A percentile compares a stretch with the other conserved stretches of the same genome.
phyloP scores from a whole-genome alignment of 192 early-diverging fungal species.

The Coemansia sp. region DNA sequence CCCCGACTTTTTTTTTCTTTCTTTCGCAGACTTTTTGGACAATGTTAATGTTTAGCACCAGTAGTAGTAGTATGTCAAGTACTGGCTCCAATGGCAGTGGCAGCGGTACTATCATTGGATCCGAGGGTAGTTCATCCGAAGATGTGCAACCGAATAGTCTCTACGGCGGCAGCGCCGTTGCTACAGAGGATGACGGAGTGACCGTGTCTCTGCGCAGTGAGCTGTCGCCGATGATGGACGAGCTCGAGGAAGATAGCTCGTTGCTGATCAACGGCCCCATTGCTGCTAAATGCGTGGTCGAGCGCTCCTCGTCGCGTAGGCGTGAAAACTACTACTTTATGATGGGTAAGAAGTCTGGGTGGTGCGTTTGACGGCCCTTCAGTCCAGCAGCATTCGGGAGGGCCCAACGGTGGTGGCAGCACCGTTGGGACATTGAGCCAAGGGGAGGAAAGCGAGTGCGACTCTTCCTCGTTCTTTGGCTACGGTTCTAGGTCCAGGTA shows the following conservation, averaged over 20 bases:
- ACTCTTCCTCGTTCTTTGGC: neutral
- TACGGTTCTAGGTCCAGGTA: neutral
- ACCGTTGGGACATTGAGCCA: neutral
- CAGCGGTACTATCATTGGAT: conserved; percentile 3
- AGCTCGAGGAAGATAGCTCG: conserved; percentile 9
- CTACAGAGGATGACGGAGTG: neutral
- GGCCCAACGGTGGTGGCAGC: conserved; percentile 40
- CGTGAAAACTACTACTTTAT: conserved; percentile 54
- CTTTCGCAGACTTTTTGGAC: neutral
- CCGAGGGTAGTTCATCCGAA: conserved; percentile 21
- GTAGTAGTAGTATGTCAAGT: neutral
- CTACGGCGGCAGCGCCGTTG: conserved; percentile 36
- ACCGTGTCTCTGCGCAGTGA: conserved; percentile 5
- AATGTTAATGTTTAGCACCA: conserved; percentile 26
- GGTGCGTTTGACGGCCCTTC: conserved; percentile 58
- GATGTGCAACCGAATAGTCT: conserved; percentile 52
- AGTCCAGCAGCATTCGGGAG: neutral
- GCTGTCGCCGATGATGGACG: conserved; percentile 14
- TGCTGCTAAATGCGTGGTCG: conserved; percentile 48
- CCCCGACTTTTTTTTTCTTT: neutral
- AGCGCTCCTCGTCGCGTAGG: conserved; percentile 37
- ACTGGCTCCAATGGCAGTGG: neutral
- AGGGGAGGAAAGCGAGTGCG: neutral
- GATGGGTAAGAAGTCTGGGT: conserved; percentile 57
- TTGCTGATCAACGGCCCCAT: conserved; percentile 2